A percentile compares a stretch with the other conserved stretches of the same genome.
phyloP scores from a whole-genome alignment of 352 stramenopile genomes.

The Albugo candida region DNA sequence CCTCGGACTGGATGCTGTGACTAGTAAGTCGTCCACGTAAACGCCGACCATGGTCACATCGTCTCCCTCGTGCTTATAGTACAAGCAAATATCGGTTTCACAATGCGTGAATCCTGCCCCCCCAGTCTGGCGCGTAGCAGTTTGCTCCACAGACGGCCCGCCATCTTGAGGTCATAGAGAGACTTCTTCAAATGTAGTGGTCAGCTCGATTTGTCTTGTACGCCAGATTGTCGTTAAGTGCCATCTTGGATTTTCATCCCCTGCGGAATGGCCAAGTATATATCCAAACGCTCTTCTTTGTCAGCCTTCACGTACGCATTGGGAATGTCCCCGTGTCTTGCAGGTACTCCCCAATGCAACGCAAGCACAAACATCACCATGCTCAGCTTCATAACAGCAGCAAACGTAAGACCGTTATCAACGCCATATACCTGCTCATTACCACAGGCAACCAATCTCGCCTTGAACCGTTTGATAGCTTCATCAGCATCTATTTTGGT shows the following conservation, averaged over 20 bases:
- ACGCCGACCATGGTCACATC: neutral
- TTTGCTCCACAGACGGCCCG: conserved; percentile 1
- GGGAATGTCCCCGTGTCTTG: conserved; percentile 1
- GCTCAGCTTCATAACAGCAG: conserved; percentile 2
- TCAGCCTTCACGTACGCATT: conserved; percentile 4
- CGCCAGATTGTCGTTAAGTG: neutral
- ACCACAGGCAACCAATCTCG: conserved; percentile 1
- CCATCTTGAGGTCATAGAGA: conserved; percentile 5
- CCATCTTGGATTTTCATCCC: neutral
- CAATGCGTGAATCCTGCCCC: neutral
- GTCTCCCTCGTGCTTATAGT: neutral
- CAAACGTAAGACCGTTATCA: conserved; percentile 1
- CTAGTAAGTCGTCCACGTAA: neutral
- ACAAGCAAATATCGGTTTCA: neutral
- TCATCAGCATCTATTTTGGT: conserved; percentile 1
- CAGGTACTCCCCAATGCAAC: neutral
- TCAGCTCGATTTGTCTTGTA: neutral
- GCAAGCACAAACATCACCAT: conserved; percentile 1
- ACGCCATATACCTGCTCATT: neutral
- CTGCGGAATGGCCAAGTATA: conserved; percentile 2
- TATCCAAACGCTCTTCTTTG: neutral
- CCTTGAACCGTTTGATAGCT: conserved; percentile 3
- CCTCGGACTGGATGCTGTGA: neutral
- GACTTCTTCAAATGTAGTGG: conserved; percentile 3
- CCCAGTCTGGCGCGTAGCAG: neutral